A percentile compares a stretch with the other conserved stretches of the same genome.
These are phyloP conservation scores for Phytophthora pistaciae DNA, from an alignment of 352 stramenopile species.

Conservation along the genomic window DNA sequence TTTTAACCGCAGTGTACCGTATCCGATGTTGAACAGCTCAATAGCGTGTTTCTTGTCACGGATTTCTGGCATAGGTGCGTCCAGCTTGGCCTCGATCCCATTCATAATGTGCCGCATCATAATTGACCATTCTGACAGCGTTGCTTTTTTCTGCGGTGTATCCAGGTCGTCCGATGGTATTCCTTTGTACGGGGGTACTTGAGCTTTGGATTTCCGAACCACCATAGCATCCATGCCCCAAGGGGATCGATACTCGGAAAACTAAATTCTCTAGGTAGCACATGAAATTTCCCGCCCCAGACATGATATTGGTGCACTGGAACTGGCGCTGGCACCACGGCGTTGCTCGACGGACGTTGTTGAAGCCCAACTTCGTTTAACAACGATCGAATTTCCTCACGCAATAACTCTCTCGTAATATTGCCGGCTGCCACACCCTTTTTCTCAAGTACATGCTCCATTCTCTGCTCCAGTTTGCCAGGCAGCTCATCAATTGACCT, in stretches of 20 bases:
- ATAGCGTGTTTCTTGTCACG: not conserved
- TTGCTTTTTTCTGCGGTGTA: constrained; percentile 7
- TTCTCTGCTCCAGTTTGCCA: not conserved
- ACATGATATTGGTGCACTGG: not conserved
- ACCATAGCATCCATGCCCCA: constrained; percentile 10
- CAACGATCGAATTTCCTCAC: not conserved
- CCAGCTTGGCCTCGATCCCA: constrained; percentile 1
- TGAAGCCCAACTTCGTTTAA: not conserved
- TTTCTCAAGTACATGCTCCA: not conserved
- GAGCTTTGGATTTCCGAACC: not conserved
- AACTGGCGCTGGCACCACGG: not conserved
- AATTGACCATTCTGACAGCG: constrained; percentile 8
- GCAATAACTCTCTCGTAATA: constrained; percentile 1
- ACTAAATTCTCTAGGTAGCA: constrained; percentile 2
- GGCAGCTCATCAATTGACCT: not conserved
- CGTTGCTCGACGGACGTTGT: not conserved
- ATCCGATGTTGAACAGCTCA: not conserved
- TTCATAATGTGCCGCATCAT: constrained; percentile 13
- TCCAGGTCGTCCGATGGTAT: constrained; percentile 5
- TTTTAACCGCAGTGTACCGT: not conserved
- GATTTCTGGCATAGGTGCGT: not conserved
- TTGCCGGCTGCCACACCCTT: not conserved
- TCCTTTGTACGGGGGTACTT: not conserved
- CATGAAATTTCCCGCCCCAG: constrained; percentile 5
- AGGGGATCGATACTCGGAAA: constrained; percentile 6